Evolutionary conservation across 2,329 filamentous ascomycete genomes (phyloP), one percentile per base, ranked within the genome.

Genomic region (Geosmithia morbida): DNA sequence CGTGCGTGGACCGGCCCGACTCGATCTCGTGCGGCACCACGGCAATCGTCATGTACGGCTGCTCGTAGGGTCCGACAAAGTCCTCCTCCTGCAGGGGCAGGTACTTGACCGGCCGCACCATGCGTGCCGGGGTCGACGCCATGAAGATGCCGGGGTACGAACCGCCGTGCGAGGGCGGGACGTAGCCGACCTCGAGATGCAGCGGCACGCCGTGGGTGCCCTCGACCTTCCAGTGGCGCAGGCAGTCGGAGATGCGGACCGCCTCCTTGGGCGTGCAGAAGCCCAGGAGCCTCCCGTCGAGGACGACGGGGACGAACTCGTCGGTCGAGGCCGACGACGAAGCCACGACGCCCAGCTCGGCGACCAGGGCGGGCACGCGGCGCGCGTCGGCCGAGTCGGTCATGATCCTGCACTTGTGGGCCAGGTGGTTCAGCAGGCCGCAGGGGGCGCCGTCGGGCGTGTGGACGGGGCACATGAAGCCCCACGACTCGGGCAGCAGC

Each of bases 41-140:
- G 19, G 92, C 89, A 60, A 98, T 95, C 45, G 88, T 88, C 90
- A 98, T 96, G 70, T 92, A 97, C 0, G 90, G 89, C 67, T 98
- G 92, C 66, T 98, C 92, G 54, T 94, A 86, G 1, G 92, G 85
- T 10, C 92, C 92, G 33, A 98, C 85, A 52, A 79, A 88, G 65
- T 98, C 92, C 55, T 85, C 73, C 61, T 85, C 87, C 50, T 87
- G 85, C 3, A 95, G 72, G 3, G 89, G 83, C 26, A 98, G 74
- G 60, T 97, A 95, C 64, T 90, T 95, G 56, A 94, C 87, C 2
- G 90, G 89, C 50, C 92, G 77, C 49, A 90, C 78, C 87, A 98
- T 94, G 59, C 86, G 75, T 13, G 92, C 79, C 3, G 87, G 74
- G 47, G 86, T 78, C 2, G 89, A 92, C 54, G 88, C 86, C 77